Evolutionary conservation across 176 grass and related monocot genomes (phyloP).

Genomic region (Musa troglodytarum): DNA sequence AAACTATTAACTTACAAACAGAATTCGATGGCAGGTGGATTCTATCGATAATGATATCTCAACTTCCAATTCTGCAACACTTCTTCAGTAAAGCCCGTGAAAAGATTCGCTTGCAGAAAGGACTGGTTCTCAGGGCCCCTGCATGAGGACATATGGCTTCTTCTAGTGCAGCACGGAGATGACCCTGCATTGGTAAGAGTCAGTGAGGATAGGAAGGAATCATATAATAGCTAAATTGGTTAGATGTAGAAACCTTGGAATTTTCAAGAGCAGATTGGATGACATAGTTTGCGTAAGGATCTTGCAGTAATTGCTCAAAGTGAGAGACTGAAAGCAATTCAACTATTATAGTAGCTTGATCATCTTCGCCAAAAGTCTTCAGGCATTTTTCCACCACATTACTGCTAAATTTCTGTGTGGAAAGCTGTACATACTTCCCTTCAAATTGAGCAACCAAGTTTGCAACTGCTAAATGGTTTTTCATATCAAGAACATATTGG

Average conservation of each 20-base stretch:
- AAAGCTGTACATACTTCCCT: slow-evolving; percentile 66
- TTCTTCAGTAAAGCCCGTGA: slow-evolving; percentile 48
- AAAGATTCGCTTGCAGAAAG: slow-evolving; percentile 88
- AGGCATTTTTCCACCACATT: slow-evolving; percentile 96
- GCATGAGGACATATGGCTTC: slow-evolving; percentile 58
- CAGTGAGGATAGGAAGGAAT: not conserved
- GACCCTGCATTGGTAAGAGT: slow-evolving; percentile 28
- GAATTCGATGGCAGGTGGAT: no score
- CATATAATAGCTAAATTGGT: not conserved
- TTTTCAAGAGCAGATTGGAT: slow-evolving; percentile 58
- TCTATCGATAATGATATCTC: no score
- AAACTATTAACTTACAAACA: no score
- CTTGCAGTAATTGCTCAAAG: slow-evolving; percentile 75
- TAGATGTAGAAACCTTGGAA: slow-evolving; percentile 36
- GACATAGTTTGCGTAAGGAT: slow-evolving; percentile 85
- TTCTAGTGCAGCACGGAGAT: slow-evolving; percentile 41
- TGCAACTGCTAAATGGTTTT: slow-evolving; percentile 48
- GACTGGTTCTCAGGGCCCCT: slow-evolving; percentile 48
- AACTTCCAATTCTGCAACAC: slow-evolving; percentile 13
- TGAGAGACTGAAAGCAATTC: slow-evolving; percentile 48
- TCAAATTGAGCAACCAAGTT: slow-evolving; percentile 58
- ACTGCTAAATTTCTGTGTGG: slow-evolving; percentile 88
- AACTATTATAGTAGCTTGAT: slow-evolving; percentile 45
- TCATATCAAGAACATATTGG: slow-evolving; percentile 56
- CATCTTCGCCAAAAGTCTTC: slow-evolving; percentile 45